Conservation (phyloP, 768 basidiomycete genomes). For the Termitomyces sp. region DNA sequence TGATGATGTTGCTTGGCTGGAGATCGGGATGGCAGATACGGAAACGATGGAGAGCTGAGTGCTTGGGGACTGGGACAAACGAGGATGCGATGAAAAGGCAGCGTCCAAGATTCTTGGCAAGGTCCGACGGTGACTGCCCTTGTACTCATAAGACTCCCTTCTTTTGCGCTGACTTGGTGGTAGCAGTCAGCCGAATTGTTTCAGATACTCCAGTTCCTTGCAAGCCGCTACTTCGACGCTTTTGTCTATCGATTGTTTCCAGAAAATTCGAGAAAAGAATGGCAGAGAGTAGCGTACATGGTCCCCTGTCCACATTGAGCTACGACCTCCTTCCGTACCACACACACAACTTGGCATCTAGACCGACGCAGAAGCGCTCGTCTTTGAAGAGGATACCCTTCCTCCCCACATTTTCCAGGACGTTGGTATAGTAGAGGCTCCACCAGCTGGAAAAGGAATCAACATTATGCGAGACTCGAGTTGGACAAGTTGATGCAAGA, state of each 20-base stretch:
- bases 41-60: background rate
- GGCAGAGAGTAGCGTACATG: no score
- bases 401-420: background rate
- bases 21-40: background rate
- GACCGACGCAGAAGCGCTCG: background rate
- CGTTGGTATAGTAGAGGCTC: background rate
- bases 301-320: background rate
- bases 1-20: background rate
- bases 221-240: background rate
- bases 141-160: background rate
- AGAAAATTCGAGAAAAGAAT: no score
- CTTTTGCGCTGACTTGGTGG: background rate
- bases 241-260: no score
- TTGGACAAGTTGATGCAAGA: background rate
- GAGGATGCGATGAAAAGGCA: background rate
- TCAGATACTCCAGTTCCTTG: background rate
- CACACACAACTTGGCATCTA: background rate
- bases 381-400: no score
- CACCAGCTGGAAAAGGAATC: background rate
- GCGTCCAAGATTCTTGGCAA: background rate
- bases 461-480: background rate
- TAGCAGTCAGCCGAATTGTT: background rate
- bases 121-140: background rate
- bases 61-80: background rate
- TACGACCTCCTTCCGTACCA: background rate